Conservation (phyloP, 768 basidiomycete genomes). For the Lactifluus volemus region DNA sequence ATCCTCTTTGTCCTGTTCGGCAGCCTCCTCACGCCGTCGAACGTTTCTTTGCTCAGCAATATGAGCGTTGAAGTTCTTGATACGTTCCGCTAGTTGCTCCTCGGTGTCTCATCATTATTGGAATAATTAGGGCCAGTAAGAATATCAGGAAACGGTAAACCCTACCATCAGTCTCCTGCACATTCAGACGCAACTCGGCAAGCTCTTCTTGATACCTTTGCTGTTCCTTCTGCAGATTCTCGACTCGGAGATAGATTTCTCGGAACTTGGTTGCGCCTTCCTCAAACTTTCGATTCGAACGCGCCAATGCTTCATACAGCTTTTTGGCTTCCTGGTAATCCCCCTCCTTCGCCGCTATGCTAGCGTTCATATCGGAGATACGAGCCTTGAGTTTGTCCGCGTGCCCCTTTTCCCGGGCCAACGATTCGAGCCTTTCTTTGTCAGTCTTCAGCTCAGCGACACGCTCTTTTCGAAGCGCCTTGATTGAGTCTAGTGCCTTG, state of each 20-base stretch:
- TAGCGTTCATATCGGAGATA: conserved; percentile 48
- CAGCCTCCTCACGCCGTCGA: conserved; percentile 38
- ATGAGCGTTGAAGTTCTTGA: conserved; percentile 53
- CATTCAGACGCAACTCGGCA: conserved; percentile 49
- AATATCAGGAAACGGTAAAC: not conserved
- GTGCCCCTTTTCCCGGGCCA: conserved; percentile 75
- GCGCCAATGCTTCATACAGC: conserved; percentile 53
- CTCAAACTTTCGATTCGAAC: conserved; percentile 70
- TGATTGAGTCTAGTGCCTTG: conserved; percentile 92
- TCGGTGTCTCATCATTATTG: conserved; percentile 46
- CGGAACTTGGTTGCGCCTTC: conserved; percentile 80
- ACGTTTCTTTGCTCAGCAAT: conserved; percentile 43
- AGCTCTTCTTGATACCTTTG: conserved; percentile 53
- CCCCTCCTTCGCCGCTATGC: conserved; percentile 61
- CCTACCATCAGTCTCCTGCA: conserved; percentile 60
- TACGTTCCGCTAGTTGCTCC: conserved; percentile 53
- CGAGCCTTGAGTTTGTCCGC: conserved; percentile 74
- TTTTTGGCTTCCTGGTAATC: conserved; percentile 65
- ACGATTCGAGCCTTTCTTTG: conserved; percentile 71
- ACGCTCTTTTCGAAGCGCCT: conserved; percentile 81
- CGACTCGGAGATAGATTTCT: conserved; percentile 68
- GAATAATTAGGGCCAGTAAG: not conserved
- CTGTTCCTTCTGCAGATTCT: conserved; percentile 54
- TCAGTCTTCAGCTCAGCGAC: conserved; percentile 88
- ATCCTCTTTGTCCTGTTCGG: conserved; percentile 54